A percentile compares a stretch with the other conserved stretches of the same genome.
These are phyloP conservation scores for Capsicum rhomboideum DNA, from an alignment of 257 asterid species.

Conservation along the genomic window DNA sequence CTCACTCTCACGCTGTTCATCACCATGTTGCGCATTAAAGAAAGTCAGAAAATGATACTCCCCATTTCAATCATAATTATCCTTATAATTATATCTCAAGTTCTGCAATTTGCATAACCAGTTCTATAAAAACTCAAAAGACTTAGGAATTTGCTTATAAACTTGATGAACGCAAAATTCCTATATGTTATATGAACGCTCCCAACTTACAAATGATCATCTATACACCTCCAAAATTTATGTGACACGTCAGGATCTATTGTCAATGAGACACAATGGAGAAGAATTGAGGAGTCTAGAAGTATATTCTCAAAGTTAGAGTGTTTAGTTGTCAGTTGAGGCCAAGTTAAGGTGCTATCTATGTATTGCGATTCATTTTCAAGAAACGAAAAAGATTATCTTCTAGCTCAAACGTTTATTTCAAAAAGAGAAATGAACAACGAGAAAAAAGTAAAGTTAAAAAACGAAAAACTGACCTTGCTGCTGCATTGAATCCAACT, in stretches of 20 bases:
- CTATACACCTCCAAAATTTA: no score
- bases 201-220: no score
- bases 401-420: neutral
- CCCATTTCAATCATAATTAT: neutral
- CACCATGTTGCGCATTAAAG: neutral
- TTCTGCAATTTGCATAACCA: neutral
- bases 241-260: no score
- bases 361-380: no score
- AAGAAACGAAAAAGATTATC: neutral
- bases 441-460: neutral
- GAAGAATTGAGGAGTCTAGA: no score
- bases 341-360: no score
- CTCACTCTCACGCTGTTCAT: conserved; percentile 49
- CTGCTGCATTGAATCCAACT: conserved; percentile 72
- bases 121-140: neutral
- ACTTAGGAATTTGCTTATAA: neutral
- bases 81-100: neutral
- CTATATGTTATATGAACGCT: no score
- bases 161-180: no score
- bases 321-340: no score
- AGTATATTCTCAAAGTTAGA: no score
- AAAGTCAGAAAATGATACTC: neutral
- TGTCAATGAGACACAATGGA: no score
- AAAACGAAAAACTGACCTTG: conserved; percentile 25
- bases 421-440: neutral